A percentile compares a stretch with the other conserved stretches of the same genome.
These are phyloP conservation scores for Acer saccharum DNA, from an alignment of 345 rosid species.

Conservation along the genomic window DNA sequence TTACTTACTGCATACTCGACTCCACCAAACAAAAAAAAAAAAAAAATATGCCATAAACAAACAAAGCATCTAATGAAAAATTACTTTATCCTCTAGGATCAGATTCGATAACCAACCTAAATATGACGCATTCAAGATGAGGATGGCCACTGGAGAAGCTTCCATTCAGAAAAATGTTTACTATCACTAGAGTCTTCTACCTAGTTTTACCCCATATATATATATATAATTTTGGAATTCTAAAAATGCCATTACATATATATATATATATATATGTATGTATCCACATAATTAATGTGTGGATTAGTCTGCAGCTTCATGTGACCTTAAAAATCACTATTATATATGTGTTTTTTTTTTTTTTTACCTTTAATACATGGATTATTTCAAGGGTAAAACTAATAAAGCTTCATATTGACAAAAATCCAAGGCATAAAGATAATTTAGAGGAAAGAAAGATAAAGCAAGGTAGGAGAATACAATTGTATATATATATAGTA, in stretches of 20 bases:
- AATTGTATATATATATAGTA: neutral
- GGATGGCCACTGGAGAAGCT: conserved; percentile 12
- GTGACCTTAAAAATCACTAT: neutral
- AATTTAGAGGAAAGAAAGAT: neutral
- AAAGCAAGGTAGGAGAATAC: neutral
- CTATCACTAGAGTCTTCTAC: neutral
- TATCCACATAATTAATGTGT: neutral
- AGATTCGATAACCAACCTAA: conserved; percentile 13
- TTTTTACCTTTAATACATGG: too few relatives aligned
- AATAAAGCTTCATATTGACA: neutral
- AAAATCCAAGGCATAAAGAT: neutral
- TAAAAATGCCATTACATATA: neutral
- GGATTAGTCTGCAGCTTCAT: neutral
- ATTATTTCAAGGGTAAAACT: too few relatives aligned
- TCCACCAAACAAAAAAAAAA: too few relatives aligned
- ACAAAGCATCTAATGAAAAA: neutral
- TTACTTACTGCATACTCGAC: neutral
- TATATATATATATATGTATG: too few relatives aligned
- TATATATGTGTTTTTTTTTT: too few relatives aligned
- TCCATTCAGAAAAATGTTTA: neutral
- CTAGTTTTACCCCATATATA: neutral
- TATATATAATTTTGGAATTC: neutral
- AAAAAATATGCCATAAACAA: neutral
- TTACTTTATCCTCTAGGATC: conserved; percentile 20
- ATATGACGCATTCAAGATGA: neutral